phyloP scores from a whole-genome alignment of 2,329 filamentous ascomycete genomes.

The Keithomyces neogunnii region DNA sequence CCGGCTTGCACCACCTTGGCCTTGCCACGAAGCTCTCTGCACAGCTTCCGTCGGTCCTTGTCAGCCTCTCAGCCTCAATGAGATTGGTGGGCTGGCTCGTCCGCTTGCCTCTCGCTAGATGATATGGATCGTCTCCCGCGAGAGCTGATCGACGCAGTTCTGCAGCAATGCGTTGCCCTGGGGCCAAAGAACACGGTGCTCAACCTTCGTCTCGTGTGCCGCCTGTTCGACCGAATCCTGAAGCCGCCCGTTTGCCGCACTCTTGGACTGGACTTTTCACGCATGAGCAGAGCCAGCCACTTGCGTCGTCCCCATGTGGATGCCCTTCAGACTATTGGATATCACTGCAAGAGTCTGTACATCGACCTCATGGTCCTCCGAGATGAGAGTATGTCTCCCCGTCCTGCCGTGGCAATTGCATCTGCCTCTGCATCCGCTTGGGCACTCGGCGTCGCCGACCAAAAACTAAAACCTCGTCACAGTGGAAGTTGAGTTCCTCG shows the following conservation, averaged over 20 bases:
- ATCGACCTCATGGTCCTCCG: constrained; percentile 45
- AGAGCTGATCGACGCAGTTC: constrained; percentile 39
- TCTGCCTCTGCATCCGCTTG: not conserved
- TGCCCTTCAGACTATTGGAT: constrained; percentile 36
- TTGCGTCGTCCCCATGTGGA: constrained; percentile 25
- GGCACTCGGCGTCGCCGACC: not conserved
- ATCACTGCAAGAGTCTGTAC: constrained; percentile 39
- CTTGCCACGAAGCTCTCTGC: too few species aligned
- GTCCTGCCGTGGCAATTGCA: too few species aligned
- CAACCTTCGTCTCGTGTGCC: constrained; percentile 38
- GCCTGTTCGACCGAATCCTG: constrained; percentile 37
- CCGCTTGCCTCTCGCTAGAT: not conserved
- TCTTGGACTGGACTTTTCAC: constrained; percentile 40
- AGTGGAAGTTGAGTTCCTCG: constrained; percentile 42
- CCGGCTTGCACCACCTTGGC: too few species aligned
- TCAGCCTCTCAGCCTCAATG: not conserved
- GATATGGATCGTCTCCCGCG: constrained; percentile 37
- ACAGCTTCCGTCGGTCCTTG: too few species aligned
- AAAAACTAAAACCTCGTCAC: constrained; percentile 8
- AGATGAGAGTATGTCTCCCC: constrained; percentile 34
- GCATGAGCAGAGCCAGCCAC: constrained; percentile 30
- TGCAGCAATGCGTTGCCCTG: constrained; percentile 31
- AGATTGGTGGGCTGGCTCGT: not conserved
- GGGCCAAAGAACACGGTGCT: constrained; percentile 37
- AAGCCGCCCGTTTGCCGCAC: constrained; percentile 38